Evolutionary conservation across 192 early-diverging fungal genomes (phyloP), one percentile per base, ranked within the genome.

Genomic region (Pilobolus umbonatus): DNA sequence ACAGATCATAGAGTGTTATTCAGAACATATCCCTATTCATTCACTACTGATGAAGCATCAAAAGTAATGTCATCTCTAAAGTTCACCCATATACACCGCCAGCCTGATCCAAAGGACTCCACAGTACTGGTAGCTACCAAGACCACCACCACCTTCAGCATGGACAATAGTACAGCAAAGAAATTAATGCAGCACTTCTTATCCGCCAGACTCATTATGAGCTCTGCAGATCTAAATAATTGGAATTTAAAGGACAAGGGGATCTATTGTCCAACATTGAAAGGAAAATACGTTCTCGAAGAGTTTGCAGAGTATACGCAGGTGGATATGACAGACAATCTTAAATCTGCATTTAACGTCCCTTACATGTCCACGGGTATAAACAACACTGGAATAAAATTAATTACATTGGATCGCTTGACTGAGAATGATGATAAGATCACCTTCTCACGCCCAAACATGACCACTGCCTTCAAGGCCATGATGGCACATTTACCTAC

Each of bases 101-200:
- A 71, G 17, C 64, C 65, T 0, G 80, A 79, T 57, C 73, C 77
- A 7, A 61, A 57, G 14, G 75, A 76, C 34, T 70, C 69, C 0
- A 63, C 69, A 1, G 36, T 67, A 5, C 55, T 19, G 15, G 30
- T 45, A 3, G 42, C 39, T 31, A 75, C 73, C 42, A 72, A 72
- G 0, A 69, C 71, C 1, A 81, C 77, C 1, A 82, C 80, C 3
- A 78, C 78, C 9, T 79, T 82, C 43, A 79, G 75, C 10, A 75
- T 82, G 64, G 61, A 71, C 17, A 50, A 62, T n/a, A 72, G 73
- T n/a, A 79, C 79, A 72, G 60, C 73, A 29, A 67, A 67, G 24
- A 77, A 72, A 26, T 47, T 82, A 1, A 67, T 76, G 26, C 71
- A 77, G 45, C 66, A 76, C n/a, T 77, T 82, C 36, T 71, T 82